Evolutionary conservation across 2,329 filamentous ascomycete genomes (phyloP), one percentile per base, ranked within the genome.

Genomic region (Septoria petroselini): DNA sequence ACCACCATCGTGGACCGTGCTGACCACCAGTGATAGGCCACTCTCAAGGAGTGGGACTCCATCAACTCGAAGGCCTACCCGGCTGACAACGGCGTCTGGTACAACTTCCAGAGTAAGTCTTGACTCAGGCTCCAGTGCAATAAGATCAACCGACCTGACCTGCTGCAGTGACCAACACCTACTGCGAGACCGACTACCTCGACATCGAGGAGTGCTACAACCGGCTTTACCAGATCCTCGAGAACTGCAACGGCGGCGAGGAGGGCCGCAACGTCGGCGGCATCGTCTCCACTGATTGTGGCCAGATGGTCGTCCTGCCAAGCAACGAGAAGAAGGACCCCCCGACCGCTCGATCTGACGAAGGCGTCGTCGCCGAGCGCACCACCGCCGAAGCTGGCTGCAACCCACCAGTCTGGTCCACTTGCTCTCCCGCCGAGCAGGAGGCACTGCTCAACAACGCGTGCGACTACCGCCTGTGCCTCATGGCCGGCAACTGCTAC

Each of bases 401-500:
- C 41, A 34, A 34, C 19, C 50, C 50, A 31, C 50, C 50, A 31
- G 33, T 30, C 29, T 53, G 50, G 50, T 9, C 15, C 21, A 17
- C 23, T 18, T 53, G 50, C 45, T 30, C 25, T 17, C 19, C 29
- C 19, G 14, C n/a, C 14, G 50, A 53, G 50, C 44, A 41, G 19
- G 11, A 27, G 15, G 14, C 33, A 11, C 34, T 53, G 21, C 50
- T 53, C 9, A 33, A n/a, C 7, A 15, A 40, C 7, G 50, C 50
- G 29, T 49, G 50, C 37, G 45, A 45, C 33, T 53, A 29, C 34
- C 11, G 19, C 8, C 30, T 27, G 8, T 53, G 50, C 29, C 23
- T 53, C 33, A 46, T 35, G 40, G 45, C 45, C 17, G 50, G 50
- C 27, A 49, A 49, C 18, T 53, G 50, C 35, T 12, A 17, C 23